phyloP scores from a whole-genome alignment of 345 rosid genomes.

The Raphanus raphanistrum region DNA sequence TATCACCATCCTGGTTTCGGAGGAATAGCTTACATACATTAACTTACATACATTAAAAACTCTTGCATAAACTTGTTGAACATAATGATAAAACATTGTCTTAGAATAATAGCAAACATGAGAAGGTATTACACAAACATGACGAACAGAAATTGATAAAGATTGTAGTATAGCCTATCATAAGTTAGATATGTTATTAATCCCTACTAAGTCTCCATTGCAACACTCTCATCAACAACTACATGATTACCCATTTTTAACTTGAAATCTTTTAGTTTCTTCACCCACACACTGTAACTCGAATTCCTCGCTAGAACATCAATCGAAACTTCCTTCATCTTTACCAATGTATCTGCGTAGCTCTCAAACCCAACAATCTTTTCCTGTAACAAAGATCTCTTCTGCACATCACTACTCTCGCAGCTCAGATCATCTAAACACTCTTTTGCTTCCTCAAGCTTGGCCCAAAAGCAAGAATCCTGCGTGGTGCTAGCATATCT shows the following conservation, averaged over 20 bases:
- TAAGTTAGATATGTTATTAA: slow-evolving; percentile 13
- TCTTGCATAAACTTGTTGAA: slow-evolving; percentile 11
- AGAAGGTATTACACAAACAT: slow-evolving; percentile 3
- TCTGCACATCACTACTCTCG: slow-evolving; percentile 39
- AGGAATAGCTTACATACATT: too few species aligned
- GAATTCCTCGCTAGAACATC: slow-evolving; percentile 70
- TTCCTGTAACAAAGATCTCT: slow-evolving; percentile 29
- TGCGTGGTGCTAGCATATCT: slow-evolving; percentile 63
- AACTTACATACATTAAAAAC: slow-evolving; percentile 7
- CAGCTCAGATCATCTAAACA: slow-evolving; percentile 43
- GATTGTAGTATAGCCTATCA: slow-evolving; percentile 12
- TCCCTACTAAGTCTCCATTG: slow-evolving; percentile 34
- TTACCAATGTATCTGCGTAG: slow-evolving; percentile 44
- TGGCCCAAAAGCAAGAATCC: slow-evolving; percentile 89
- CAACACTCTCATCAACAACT: slow-evolving; percentile 6
- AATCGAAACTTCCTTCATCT: slow-evolving; percentile 55
- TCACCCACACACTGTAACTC: slow-evolving; percentile 63
- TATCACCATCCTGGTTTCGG: neutral
- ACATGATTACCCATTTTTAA: slow-evolving; percentile 18
- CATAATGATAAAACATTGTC: neutral
- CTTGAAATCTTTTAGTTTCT: slow-evolving; percentile 45
- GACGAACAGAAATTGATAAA: neutral
- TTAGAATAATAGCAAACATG: neutral
- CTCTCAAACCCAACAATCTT: slow-evolving; percentile 42
- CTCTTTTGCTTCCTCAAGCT: slow-evolving; percentile 73